Percentiles rank a stretch among this genome's conserved stretches.
Conservation (phyloP, 1,284 basidiomycete genomes). For the Stygiomarasmius scandens region DNA sequence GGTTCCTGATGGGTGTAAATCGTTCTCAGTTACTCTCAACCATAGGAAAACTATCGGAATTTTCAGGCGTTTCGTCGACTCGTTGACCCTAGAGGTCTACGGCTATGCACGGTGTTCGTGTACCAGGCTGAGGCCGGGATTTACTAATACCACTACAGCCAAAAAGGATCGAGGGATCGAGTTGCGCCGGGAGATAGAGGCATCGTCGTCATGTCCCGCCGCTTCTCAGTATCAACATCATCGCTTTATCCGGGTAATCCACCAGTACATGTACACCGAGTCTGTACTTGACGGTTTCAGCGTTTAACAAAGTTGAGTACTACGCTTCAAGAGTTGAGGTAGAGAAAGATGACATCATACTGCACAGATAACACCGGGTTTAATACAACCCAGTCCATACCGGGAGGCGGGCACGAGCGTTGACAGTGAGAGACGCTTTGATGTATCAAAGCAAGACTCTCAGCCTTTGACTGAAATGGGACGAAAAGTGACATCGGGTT, state of each 20-base stretch:
- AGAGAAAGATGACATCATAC: too few relatives aligned
- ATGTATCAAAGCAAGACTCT: background rate
- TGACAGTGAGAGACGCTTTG: background rate
- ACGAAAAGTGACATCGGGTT: background rate
- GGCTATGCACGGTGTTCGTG: background rate
- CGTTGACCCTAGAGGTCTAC: background rate
- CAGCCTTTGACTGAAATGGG: background rate
- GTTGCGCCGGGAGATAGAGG: background rate
- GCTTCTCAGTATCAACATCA: too few relatives aligned
- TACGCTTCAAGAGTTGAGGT: too few relatives aligned
- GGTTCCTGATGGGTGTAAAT: background rate
- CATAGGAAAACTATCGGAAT: background rate
- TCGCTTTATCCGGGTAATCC: too few relatives aligned
- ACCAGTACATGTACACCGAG: too few relatives aligned
- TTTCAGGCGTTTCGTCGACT: background rate
- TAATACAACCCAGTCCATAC: too few relatives aligned
- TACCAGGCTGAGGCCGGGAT: background rate
- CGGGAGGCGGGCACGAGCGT: background rate
- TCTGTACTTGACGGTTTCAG: too few relatives aligned
- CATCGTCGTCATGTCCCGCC: too few relatives aligned
- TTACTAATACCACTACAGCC: background rate
- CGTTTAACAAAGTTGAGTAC: too few relatives aligned
- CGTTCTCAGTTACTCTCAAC: background rate
- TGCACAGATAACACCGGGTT: too few relatives aligned
- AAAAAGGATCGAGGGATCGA: background rate